A percentile compares a stretch with the other conserved stretches of the same genome.
These are phyloP conservation scores for Fusarium chaquense DNA, from an alignment of 2,329 filamentous ascomycete species.

Conservation along the genomic window DNA sequence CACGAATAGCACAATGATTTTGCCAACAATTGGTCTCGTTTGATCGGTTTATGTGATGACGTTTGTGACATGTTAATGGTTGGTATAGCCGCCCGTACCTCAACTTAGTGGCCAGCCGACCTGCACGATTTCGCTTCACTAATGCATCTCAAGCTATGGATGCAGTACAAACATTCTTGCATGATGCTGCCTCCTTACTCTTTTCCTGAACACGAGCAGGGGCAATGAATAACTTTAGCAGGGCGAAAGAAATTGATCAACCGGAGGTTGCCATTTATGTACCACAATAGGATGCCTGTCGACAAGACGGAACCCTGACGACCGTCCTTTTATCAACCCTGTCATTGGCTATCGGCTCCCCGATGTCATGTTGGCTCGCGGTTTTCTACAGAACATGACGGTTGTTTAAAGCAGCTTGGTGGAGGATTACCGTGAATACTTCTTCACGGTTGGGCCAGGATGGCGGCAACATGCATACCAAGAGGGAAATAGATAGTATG, in stretches of 20 bases:
- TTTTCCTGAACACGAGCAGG: background rate
- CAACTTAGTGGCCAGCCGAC: background rate
- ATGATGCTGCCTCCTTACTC: background rate
- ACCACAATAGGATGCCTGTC: background rate
- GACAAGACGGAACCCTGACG: background rate
- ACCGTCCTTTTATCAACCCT: background rate
- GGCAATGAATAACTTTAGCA: background rate
- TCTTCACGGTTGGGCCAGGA: background rate
- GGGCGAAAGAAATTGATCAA: conserved; percentile 2
- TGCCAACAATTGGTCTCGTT: background rate
- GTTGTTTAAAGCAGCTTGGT: background rate
- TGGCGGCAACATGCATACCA: background rate
- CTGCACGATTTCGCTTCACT: background rate
- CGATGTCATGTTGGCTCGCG: background rate
- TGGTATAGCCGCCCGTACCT: background rate
- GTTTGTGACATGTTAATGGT: background rate
- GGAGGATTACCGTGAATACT: background rate
- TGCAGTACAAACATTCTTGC: conserved; percentile 4
- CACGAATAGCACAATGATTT: conserved; percentile 36
- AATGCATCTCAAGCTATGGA: conserved; percentile 7
- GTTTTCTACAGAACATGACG: background rate
- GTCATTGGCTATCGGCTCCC: background rate
- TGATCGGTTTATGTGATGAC: background rate
- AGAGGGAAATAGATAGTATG: background rate
- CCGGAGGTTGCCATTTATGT: background rate